Percentiles rank a stretch among this genome's conserved stretches.
phyloP scores from a whole-genome alignment of 2,329 filamentous ascomycete species.

The Zasmidium citrigriseum region DNA sequence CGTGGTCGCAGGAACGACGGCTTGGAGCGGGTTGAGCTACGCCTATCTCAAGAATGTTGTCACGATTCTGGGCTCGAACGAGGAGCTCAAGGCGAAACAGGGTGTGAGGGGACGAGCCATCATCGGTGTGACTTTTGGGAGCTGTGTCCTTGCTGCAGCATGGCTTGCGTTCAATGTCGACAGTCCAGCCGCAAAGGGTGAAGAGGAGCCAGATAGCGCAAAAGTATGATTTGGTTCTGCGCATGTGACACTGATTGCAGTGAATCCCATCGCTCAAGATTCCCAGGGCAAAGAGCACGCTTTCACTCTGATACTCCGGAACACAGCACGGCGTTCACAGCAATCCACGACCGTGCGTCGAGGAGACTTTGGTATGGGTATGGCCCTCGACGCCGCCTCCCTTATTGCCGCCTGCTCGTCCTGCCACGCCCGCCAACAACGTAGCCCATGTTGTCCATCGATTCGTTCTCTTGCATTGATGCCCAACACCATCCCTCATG shows the following conservation, averaged over 20 bases:
- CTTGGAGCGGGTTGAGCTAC: slow-evolving; percentile 94
- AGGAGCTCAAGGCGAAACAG: slow-evolving; percentile 50
- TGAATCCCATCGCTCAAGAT: not conserved
- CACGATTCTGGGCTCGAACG: slow-evolving; percentile 68
- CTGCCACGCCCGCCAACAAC: too few relatives aligned
- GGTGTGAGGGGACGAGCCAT: slow-evolving; percentile 50
- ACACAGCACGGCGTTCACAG: too few relatives aligned
- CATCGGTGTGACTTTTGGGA: slow-evolving; percentile 49
- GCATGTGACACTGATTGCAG: not conserved
- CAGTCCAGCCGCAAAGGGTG: slow-evolving; percentile 6
- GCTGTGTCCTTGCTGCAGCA: slow-evolving; percentile 43
- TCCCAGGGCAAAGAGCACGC: too few relatives aligned
- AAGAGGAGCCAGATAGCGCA: not conserved
- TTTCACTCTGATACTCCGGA: too few relatives aligned
- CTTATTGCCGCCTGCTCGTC: too few relatives aligned
- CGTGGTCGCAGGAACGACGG: slow-evolving; percentile 81
- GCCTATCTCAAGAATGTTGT: slow-evolving; percentile 88
- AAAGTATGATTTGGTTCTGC: too few relatives aligned
- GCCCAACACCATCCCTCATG: too few relatives aligned
- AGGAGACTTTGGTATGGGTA: too few relatives aligned
- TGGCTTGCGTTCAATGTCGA: slow-evolving; percentile 29
- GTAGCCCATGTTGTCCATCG: too few relatives aligned
- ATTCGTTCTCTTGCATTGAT: too few relatives aligned
- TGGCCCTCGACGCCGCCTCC: too few relatives aligned
- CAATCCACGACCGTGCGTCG: too few relatives aligned